Evolutionary conservation across 1,284 basidiomycete species (phyloP).

Genomic region (Ustilago crameri): DNA sequence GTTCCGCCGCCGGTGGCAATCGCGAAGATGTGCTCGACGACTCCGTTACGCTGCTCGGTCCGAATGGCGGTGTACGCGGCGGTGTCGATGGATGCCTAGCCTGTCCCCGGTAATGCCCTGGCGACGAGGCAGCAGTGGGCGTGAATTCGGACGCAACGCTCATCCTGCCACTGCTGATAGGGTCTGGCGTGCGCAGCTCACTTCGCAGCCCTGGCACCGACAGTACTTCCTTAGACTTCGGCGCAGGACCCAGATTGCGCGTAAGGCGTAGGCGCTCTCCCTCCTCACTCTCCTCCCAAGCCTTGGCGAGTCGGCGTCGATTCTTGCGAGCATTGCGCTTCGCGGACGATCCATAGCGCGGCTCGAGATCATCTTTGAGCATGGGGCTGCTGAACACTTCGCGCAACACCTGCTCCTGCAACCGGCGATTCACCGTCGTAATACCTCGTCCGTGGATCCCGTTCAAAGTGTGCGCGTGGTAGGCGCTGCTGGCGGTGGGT

Average conservation of each 20-base stretch:
- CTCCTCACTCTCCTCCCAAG: constrained; percentile 62
- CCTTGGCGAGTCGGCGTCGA: constrained; percentile 54
- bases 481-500: constrained; percentile 2
- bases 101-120: constrained; percentile 34
- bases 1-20: constrained; percentile 8
- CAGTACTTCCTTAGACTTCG: constrained; percentile 12
- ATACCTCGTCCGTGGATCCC: constrained; percentile 61
- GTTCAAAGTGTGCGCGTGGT: constrained; percentile 16
- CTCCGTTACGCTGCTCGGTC: constrained; percentile 24
- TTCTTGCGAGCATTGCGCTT: constrained; percentile 53
- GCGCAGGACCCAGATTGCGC: constrained; percentile 27
- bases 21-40: constrained; percentile 43
- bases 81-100: constrained; percentile 43
- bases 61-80: constrained; percentile 38
- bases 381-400: constrained; percentile 64
- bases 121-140: constrained; percentile 34
- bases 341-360: constrained; percentile 44
- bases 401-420: constrained; percentile 66
- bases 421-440: constrained; percentile 64
- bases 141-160: constrained; percentile 42
- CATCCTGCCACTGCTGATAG: constrained; percentile 35
- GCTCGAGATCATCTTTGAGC: constrained; percentile 45
- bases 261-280: constrained; percentile 46
- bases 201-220: constrained; percentile 6
- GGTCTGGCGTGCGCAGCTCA: constrained; percentile 33